phyloP scores from a whole-genome alignment of 2,329 filamentous ascomycete species.

The Colletotrichum orbiculare region DNA sequence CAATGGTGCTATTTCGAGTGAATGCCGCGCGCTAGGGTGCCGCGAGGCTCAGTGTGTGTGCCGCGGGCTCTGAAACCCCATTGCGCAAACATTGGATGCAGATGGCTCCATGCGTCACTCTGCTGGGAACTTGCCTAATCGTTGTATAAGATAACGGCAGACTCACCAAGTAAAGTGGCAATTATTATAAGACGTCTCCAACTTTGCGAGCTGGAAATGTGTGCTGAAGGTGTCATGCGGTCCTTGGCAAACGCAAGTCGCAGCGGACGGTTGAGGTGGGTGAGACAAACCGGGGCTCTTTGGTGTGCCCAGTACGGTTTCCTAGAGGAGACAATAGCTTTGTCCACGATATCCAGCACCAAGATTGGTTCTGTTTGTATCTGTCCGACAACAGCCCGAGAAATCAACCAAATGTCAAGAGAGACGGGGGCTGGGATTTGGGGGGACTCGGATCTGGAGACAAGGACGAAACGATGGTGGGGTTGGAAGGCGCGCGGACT shows the following conservation, averaged over 20 bases:
- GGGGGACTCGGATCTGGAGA: neutral
- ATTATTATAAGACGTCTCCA: neutral
- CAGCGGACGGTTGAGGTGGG: slow-evolving; percentile 2
- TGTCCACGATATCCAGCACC: slow-evolving; percentile 14
- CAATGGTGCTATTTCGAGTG: slow-evolving; percentile 29
- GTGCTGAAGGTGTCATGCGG: slow-evolving; percentile 3
- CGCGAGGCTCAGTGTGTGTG: slow-evolving; percentile 28
- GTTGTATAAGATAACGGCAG: slow-evolving; percentile 11
- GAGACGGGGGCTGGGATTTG: slow-evolving; percentile 7
- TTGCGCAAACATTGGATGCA: neutral
- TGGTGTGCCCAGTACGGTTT: slow-evolving; percentile 3
- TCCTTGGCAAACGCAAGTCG: slow-evolving; percentile 29
- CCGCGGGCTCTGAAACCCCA: slow-evolving; percentile 31
- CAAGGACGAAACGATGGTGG: slow-evolving; percentile 12
- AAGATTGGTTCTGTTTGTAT: slow-evolving; percentile 1
- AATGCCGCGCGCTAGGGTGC: slow-evolving; percentile 34
- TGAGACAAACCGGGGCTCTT: slow-evolving; percentile 24
- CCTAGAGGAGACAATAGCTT: slow-evolving; percentile 20
- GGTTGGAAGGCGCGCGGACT: slow-evolving; percentile 23
- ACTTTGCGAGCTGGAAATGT: slow-evolving; percentile 11
- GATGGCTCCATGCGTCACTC: slow-evolving; percentile 16
- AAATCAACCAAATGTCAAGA: slow-evolving; percentile 15
- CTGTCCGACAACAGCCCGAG: slow-evolving; percentile 5
- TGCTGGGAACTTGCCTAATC: slow-evolving; percentile 10
- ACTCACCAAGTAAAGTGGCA: slow-evolving; percentile 21